Conservation (phyloP, 1,139 yeast species). For the Kurtzmaniella quercitrusa region DNA sequence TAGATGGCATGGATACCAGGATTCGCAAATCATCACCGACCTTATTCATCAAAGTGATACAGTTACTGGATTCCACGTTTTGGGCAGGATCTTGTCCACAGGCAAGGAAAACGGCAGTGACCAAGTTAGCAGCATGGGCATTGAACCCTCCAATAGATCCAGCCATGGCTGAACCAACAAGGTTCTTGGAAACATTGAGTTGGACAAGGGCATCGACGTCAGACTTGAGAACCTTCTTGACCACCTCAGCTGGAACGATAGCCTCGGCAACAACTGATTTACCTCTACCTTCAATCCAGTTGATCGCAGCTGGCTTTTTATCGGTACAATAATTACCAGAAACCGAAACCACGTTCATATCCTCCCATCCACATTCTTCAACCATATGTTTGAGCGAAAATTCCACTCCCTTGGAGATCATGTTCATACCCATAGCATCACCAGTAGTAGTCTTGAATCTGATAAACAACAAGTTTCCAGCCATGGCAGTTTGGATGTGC, state of each 20-base stretch:
- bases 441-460: constrained; percentile 97
- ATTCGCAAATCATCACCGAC: constrained; percentile 77
- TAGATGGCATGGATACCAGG: constrained; percentile 97
- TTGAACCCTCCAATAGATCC: constrained; percentile 97
- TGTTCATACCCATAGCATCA: constrained; percentile 99
- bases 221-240: constrained; percentile 77
- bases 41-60: constrained; percentile 92
- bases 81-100: constrained; percentile 99
- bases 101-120: constrained; percentile 90
- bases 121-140: constrained; percentile 95
- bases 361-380: constrained; percentile 86
- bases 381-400: constrained; percentile 77
- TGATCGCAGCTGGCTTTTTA: constrained; percentile 95
- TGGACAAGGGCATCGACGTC: constrained; percentile 91
- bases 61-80: constrained; percentile 94
- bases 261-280: constrained; percentile 98
- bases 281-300: constrained; percentile 99
- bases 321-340: constrained; percentile 98
- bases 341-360: constrained; percentile 87
- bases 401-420: constrained; percentile 98
- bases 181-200: constrained; percentile 80
- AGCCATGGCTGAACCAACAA: constrained; percentile 97
- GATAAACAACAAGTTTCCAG: constrained; percentile 86
- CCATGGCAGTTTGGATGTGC: constrained; percentile 86
- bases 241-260: constrained; percentile 76